Conservation (phyloP, 2,329 filamentous ascomycete genomes). For the Orbilia javanica region DNA sequence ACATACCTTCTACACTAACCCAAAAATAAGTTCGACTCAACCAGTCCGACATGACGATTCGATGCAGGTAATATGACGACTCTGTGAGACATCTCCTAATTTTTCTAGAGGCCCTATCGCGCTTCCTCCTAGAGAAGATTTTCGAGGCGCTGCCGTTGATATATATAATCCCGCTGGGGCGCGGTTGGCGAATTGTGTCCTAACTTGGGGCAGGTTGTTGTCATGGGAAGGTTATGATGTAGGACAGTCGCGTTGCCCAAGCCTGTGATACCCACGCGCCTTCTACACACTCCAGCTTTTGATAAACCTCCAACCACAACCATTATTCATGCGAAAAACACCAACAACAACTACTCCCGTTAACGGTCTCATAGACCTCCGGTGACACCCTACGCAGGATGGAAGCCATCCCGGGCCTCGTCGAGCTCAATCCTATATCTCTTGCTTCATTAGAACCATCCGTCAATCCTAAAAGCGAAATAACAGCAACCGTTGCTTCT, state of each 20-base stretch:
- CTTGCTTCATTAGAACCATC: constrained; percentile 45
- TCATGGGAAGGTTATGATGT: constrained; percentile 19
- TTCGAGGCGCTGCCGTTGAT: background rate
- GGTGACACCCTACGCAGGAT: constrained; percentile 26
- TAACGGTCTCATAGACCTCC: constrained; percentile 27
- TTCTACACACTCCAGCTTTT: background rate
- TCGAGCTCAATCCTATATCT: constrained; percentile 31
- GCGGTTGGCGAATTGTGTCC: background rate
- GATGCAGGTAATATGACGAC: background rate
- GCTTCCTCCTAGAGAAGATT: background rate
- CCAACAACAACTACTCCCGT: constrained; percentile 4
- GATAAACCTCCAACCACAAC: background rate
- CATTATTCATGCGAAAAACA: constrained; percentile 17
- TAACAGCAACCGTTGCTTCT: constrained; percentile 60
- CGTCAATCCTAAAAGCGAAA: constrained; percentile 38
- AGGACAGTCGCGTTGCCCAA: constrained; percentile 18
- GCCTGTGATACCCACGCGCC: constrained; percentile 24
- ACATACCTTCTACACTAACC: background rate
- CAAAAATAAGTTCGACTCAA: too few relatives aligned
- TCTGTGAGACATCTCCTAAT: background rate
- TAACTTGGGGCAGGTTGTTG: constrained; percentile 16
- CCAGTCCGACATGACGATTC: background rate
- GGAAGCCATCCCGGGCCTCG: constrained; percentile 37
- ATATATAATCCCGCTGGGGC: background rate
- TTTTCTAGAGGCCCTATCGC: background rate